Evolutionary conservation across 2,329 filamentous ascomycete species (phyloP), one percentile per base, ranked within the genome.

Genomic region (Rhytidhysteron rufulum): DNA sequence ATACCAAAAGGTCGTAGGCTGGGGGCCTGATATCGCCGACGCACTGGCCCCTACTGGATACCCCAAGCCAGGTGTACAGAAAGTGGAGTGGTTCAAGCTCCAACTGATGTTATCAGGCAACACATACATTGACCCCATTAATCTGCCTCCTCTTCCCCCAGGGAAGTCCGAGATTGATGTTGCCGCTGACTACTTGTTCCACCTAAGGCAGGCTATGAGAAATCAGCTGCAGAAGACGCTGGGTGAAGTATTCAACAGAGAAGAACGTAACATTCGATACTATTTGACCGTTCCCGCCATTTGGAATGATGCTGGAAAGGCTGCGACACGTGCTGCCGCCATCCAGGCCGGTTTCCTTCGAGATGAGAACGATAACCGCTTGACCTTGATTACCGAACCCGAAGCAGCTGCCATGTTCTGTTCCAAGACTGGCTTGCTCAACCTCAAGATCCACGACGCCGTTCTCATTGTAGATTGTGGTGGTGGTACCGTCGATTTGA

Each of bases 71-170:
- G 91, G 91, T 50, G 91, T 98, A 54, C 93, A 97, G 69, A 97
- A 97, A 73, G 91, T 97, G 18, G 93, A 97, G 72, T 98, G 93
- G 93, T 97, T 98, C 79, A 97, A 97, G 76, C 79, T 98, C 53
- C 93, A 98, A 72, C 82, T 98, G 42, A 97, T 97, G 93, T 79
- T 96, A 48, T 96, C 89, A 44, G 93, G 93, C 49, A 97, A 97
- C 76, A 97, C 93, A 32, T 97, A 97, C 68, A 97, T 97, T 63
- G 93, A 97, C 67, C 93, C 93, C 47, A 97, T 97, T 73, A 97
- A 97, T 78, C 81, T 98, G 52, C 93, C 93, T 34, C 93, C 93
- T 50, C 86, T 97, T 65, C 93, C 93, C 34, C 90, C 91, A 33
- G 93, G 93, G 69, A 97, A 97, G 75, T 96, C 91, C 19, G 93